Evolutionary conservation across 768 basidiomycete species (phyloP), one percentile per base, ranked within the genome.

Genomic region (Sarcomyxa edulis): DNA sequence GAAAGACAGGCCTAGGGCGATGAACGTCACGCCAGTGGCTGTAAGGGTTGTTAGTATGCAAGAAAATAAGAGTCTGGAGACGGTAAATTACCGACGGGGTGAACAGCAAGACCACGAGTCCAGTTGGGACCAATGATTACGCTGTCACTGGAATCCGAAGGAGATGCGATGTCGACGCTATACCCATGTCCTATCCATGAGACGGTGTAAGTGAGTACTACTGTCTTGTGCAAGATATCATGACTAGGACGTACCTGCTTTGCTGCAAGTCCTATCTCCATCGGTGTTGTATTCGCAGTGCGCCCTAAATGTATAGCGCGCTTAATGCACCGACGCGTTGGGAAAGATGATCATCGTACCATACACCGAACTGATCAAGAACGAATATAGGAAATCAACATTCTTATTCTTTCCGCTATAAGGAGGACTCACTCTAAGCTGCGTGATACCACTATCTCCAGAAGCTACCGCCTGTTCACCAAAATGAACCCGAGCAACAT

Each of bases 31-130:
- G 16, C 64, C 80, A 16, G 71, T 60, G 29, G 70, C 74, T 74
- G 51, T 33, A 40, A 19, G 18, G 20, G 19, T 28, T 19, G 21
- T 29, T 30, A 9, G 22, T 5, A n/a, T 5, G 34, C 12, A 29
- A 31, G 4, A 21, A 25, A 18, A 32, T 25, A 19, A 25, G 15
- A 40, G 22, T 25, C 18, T 26, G 24, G 12, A 33, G 7, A 15
- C 32, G 30, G 40, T 14, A 24, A 63, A 79, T 35, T 47, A 84
- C 86, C 85, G 37, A 86, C 75, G 11, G 86, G 84, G 47, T 86
- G 84, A 19, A 86, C 66, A 2, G 76, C 83, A 6, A 89, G 71
- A 4, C 84, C 86, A 26, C 74, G 73, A 6, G 86, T 90, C 79
- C 83, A 85, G 1, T 76, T 69, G 0, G 75, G 49, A 3, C 58